These are phyloP conservation scores for Nigrospora osmanthi DNA, from an alignment of 2,329 filamentous ascomycete genomes.

Conservation along the genomic window DNA sequence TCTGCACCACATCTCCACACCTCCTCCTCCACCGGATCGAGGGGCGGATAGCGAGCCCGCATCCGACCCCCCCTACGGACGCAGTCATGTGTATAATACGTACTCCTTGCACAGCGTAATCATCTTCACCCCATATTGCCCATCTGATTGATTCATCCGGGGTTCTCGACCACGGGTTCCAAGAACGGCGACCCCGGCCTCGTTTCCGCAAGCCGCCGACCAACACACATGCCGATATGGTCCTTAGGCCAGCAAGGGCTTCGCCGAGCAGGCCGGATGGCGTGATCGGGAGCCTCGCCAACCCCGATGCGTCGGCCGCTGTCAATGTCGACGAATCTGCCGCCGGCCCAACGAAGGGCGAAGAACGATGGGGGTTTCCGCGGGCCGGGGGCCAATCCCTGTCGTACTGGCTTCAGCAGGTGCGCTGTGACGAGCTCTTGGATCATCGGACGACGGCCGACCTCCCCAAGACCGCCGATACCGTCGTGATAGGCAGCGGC, in stretches of 20 bases:
- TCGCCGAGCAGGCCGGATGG: neutral
- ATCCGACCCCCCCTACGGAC: no score
- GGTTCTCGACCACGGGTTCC: no score
- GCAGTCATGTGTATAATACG: no score
- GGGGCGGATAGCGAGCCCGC: no score
- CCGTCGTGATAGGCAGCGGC: slow-evolving; percentile 2
- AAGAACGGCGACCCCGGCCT: no score
- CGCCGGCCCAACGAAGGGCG: no score
- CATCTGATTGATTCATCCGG: no score
- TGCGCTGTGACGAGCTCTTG: slow-evolving; percentile 1
- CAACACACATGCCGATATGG: neutral
- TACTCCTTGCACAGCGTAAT: no score
- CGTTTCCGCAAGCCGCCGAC: neutral
- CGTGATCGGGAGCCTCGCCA: neutral
- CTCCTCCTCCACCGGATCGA: no score
- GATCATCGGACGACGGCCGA: slow-evolving; percentile 1
- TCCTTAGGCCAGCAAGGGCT: neutral
- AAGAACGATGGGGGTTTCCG: slow-evolving; percentile 1
- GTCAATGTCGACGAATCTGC: neutral
- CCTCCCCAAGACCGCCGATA: slow-evolving; percentile 1
- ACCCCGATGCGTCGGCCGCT: neutral
- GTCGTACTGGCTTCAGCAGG: slow-evolving; percentile 4
- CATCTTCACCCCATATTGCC: no score
- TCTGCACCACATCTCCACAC: no score
- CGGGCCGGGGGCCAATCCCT: slow-evolving; percentile 1